Evolutionary conservation across 306 rosid species (phyloP), one percentile per base, ranked within the genome.

Genomic region (Cicer judaicum): DNA sequence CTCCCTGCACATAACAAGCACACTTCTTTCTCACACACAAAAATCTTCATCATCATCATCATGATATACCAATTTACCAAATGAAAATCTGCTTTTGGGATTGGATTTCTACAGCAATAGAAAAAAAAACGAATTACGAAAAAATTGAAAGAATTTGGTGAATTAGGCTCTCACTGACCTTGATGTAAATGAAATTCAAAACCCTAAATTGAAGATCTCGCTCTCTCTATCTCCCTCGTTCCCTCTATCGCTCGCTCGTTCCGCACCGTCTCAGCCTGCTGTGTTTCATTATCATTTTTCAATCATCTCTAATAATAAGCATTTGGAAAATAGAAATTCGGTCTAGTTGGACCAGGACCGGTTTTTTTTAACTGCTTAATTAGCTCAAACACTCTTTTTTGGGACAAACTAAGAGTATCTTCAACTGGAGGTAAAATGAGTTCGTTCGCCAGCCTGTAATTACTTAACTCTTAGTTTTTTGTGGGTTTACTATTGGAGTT

Each of bases 1-100:
- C 82, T 54, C 79, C 98, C 98, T 93, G 98, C 96, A 93, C 89
- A 93, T 74, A 84, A 89, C 82, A 89, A 88, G 83, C 84, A 85
- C 91, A 88, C 85, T 91, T 85, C 92, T 88, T 85, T 92, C 97
- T 92, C 96, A 92, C 97, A 87, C 96, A 92, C 70, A 86, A 70
- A 52, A 76, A 40, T 63, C 78, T 62, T 70, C 81, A 74, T 78
- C 82, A 81, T 68, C 84, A 71, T 52, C 62, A 60, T 60, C 66
- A 46, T 53, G 69, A 64, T 68, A 68, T 80, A 76, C 89, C 89
- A 85, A 81, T 85, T 78, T 80, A 76, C 89, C 89, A 85, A 81
- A 86, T 78, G 78, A 85, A 84, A 84, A 60, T 87, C 85, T 84
- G 88, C 80, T 80, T 64, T 76, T 68, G 80, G 75, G 53, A 49